Conservation (phyloP, 441 rosid genomes). For the Bruguiera hainesii region DNA sequence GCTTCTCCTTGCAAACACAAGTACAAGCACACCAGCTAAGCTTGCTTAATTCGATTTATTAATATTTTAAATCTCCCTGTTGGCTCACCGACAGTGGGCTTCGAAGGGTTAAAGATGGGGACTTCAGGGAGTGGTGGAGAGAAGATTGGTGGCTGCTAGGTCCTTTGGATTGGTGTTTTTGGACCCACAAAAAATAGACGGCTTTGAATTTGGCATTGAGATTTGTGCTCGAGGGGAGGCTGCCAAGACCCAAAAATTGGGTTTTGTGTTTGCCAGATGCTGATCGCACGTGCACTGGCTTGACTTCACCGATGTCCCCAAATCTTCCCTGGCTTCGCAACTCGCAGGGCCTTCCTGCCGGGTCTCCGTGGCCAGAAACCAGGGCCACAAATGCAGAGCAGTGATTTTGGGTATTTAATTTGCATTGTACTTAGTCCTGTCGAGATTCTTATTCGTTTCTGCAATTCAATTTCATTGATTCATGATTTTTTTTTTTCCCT, state of each 20-base stretch:
- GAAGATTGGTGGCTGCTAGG: not conserved
- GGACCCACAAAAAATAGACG: constrained; percentile 21
- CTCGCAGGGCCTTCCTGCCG: constrained; percentile 5
- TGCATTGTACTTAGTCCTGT: too few species aligned
- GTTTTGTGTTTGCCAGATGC: not conserved
- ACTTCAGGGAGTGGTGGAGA: not conserved
- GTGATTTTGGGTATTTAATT: too few species aligned
- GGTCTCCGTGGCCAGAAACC: not conserved
- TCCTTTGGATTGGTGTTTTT: not conserved
- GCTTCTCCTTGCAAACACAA: constrained; percentile 18
- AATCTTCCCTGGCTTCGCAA: constrained; percentile 6
- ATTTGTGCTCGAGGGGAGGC: constrained; percentile 7
- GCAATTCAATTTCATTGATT: too few species aligned
- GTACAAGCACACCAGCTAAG: constrained; percentile 42
- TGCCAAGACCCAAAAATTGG: not conserved
- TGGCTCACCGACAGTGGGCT: constrained; percentile 39
- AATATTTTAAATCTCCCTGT: not conserved
- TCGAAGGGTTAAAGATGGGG: not conserved
- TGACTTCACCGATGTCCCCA: not conserved
- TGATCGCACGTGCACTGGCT: constrained; percentile 25
- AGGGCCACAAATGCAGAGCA: too few species aligned
- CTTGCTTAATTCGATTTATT: constrained; percentile 9
- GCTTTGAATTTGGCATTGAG: constrained; percentile 11
- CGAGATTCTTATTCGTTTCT: too few species aligned
- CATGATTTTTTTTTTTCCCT: too few species aligned